Percentiles rank a stretch among this genome's conserved stretches.
Conservation (phyloP, 805 yeast species). For the Cyberlindnera suaveolens region DNA sequence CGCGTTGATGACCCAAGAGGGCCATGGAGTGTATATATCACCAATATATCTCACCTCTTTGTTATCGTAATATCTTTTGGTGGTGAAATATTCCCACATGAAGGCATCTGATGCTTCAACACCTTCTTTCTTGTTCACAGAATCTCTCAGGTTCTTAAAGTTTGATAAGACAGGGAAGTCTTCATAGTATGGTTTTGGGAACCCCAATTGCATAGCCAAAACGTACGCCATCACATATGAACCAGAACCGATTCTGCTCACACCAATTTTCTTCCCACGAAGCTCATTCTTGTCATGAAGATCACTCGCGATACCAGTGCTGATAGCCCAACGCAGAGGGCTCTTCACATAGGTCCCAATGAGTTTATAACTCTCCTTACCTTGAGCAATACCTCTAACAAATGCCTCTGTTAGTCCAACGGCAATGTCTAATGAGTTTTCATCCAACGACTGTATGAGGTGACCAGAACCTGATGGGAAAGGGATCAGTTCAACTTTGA, state of each 20-base stretch:
- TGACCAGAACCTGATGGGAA: constrained; percentile 88
- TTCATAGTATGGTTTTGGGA: constrained; percentile 44
- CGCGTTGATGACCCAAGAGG: constrained; percentile 81
- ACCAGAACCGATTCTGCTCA: constrained; percentile 85
- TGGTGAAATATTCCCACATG: constrained; percentile 95
- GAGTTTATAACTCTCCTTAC: constrained; percentile 44
- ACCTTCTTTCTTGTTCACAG: constrained; percentile 55
- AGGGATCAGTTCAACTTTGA: constrained; percentile 57
- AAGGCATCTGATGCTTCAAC: constrained; percentile 65
- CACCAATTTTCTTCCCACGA: constrained; percentile 62
- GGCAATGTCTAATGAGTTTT: constrained; percentile 65
- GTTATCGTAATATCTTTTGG: constrained; percentile 75
- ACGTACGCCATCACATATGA: constrained; percentile 90
- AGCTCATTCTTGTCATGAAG: constrained; percentile 46
- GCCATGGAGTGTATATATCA: constrained; percentile 93
- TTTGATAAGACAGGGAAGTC: constrained; percentile 55
- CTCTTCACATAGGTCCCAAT: constrained; percentile 81
- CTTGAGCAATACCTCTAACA: constrained; percentile 69
- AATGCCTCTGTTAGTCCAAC: constrained; percentile 91
- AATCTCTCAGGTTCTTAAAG: constrained; percentile 70
- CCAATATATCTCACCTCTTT: constrained; percentile 80
- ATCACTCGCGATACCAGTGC: constrained; percentile 67
- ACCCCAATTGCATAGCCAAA: constrained; percentile 55
- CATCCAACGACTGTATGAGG: constrained; percentile 65
- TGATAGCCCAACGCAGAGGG: constrained; percentile 86